phyloP scores from a whole-genome alignment of 2,329 filamentous ascomycete species.

The Diaporthe eres region DNA sequence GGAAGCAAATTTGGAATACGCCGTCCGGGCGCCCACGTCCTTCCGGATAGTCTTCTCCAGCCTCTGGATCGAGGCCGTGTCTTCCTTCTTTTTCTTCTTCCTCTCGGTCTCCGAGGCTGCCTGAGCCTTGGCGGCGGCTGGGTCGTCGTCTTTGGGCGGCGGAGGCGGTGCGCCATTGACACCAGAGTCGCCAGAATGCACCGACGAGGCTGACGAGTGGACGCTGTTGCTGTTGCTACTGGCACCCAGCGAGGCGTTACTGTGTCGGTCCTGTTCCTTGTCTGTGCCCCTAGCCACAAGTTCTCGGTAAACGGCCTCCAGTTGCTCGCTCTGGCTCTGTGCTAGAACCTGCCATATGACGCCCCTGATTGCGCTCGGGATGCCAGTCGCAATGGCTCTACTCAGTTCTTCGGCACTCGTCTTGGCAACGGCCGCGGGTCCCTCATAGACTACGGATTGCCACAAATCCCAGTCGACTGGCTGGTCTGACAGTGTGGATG shows the following conservation, averaged over 20 bases:
- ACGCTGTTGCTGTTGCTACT: constrained; percentile 68
- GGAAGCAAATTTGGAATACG: constrained; percentile 95
- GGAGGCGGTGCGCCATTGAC: constrained; percentile 70
- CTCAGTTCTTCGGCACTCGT: constrained; percentile 93
- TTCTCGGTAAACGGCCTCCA: constrained; percentile 89
- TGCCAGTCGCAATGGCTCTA: constrained; percentile 90
- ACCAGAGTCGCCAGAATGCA: constrained; percentile 82
- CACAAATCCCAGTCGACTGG: constrained; percentile 99
- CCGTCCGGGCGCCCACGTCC: constrained; percentile 92
- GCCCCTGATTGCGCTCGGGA: constrained; percentile 94
- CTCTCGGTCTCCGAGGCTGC: constrained; percentile 75
- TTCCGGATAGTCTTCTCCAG: constrained; percentile 93
- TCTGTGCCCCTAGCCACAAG: constrained; percentile 85
- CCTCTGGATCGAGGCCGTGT: constrained; percentile 79
- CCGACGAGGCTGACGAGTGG: constrained; percentile 86
- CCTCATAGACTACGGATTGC: constrained; percentile 96
- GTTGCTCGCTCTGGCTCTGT: constrained; percentile 92
- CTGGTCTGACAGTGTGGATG: constrained; percentile 76
- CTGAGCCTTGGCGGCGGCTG: constrained; percentile 76
- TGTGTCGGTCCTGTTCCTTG: constrained; percentile 77
- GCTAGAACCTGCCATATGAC: constrained; percentile 99
- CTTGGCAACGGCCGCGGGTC: constrained; percentile 87
- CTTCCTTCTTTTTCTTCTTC: constrained; percentile 85
- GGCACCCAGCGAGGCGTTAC: constrained; percentile 66
- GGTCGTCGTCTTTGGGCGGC: constrained; percentile 69